Evolutionary conservation across 352 stramenopile species (phyloP).

Genomic region (Pythium phragmitis): DNA sequence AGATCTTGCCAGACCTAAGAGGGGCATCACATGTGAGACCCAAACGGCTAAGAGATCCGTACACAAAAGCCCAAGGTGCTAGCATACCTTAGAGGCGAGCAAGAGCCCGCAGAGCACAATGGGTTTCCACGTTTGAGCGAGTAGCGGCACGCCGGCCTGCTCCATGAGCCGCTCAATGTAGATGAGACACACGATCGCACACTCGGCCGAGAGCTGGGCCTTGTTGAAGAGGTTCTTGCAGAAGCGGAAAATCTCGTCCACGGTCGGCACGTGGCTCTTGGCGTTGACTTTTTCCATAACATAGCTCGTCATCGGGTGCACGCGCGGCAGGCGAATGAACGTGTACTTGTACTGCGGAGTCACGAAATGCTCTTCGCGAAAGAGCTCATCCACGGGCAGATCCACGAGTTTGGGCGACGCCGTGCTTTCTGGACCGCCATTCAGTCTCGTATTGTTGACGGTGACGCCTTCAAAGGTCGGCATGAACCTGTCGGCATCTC

Average conservation of each 20-base stretch:
- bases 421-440: conserved; percentile 30
- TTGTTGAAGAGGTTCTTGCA: conserved; percentile 96
- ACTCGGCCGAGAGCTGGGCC: conserved; percentile 97
- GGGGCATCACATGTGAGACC: neutral
- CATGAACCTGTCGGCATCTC: conserved; percentile 2
- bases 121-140: conserved; percentile 96
- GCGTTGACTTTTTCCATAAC: conserved; percentile 83
- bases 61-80: neutral
- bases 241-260: conserved; percentile 93
- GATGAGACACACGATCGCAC: conserved; percentile 98
- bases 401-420: conserved; percentile 64
- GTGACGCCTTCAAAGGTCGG: conserved; percentile 5
- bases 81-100: conserved; percentile 94
- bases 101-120: conserved; percentile 97
- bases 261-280: conserved; percentile 81
- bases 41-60: neutral
- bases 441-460: conserved; percentile 8
- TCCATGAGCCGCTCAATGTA: conserved; percentile 99
- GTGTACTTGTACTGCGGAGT: conserved; percentile 89
- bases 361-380: conserved; percentile 88
- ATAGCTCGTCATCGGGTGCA: conserved; percentile 78
- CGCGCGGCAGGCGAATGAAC: conserved; percentile 68
- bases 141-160: conserved; percentile 92
- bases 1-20: conserved; percentile 96
- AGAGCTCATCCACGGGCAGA: conserved; percentile 77